Conservation (phyloP, 768 basidiomycete genomes). For the Tylopilus vinaceipallidus region DNA sequence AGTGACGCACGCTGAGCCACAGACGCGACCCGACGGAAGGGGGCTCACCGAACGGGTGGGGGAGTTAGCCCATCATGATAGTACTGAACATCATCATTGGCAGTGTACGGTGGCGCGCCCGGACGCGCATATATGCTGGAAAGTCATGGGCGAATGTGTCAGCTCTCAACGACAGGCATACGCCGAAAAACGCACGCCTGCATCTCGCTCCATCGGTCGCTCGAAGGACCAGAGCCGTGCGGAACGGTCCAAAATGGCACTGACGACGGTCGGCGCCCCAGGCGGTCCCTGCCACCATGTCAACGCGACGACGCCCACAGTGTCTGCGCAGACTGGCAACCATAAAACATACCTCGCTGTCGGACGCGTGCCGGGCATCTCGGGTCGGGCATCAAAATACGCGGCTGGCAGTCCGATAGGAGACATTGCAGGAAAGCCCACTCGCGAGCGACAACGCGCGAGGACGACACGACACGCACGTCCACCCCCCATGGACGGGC, state of each 20-base stretch:
- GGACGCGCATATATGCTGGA: conserved; percentile 1
- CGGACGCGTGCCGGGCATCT: background rate
- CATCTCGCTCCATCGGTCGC: background rate
- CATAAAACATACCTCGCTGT: conserved; percentile 6
- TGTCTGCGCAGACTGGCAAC: background rate
- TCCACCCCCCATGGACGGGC: background rate
- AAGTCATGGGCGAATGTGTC: background rate
- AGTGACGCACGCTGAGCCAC: background rate
- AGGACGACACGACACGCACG: background rate
- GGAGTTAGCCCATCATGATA: background rate
- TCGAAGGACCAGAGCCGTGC: background rate
- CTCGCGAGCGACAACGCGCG: background rate
- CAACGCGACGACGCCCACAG: background rate
- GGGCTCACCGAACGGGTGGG: background rate
- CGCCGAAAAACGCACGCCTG: conserved; percentile 1
- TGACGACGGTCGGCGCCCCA: background rate
- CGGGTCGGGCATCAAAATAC: background rate
- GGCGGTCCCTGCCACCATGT: conserved; percentile 8
- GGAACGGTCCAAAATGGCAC: conserved; percentile 3
- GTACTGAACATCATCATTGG: background rate
- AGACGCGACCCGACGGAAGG: background rate
- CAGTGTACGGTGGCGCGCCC: background rate
- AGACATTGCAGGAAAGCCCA: conserved; percentile 3
- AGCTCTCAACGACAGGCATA: background rate
- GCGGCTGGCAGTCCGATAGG: background rate